Conservation (phyloP, 2,329 filamentous ascomycete genomes). For the Arthrobotrys entomopaga region DNA sequence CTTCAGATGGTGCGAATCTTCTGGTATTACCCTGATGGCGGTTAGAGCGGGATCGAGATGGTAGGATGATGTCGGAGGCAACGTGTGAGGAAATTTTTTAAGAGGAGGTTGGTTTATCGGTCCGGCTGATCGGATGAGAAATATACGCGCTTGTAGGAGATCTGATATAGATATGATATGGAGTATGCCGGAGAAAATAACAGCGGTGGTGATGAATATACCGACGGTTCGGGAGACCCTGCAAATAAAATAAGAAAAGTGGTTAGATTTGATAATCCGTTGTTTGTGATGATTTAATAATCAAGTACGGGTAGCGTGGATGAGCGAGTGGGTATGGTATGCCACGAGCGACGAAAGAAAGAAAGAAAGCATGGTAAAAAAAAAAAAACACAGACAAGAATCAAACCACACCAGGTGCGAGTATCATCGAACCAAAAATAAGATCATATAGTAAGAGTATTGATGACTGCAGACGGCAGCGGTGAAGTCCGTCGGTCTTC, state of each 20-base stretch:
- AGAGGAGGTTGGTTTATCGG: too few relatives aligned
- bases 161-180: slow-evolving; percentile 4
- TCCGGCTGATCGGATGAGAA: not conserved
- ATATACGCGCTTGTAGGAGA: slow-evolving; percentile 1
- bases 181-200: not conserved
- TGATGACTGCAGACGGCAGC: too few relatives aligned
- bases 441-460: too few relatives aligned
- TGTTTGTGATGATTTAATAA: slow-evolving; percentile 8
- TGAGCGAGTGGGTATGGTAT: slow-evolving; percentile 6
- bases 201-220: slow-evolving; percentile 1
- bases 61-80: not conserved
- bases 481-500: not conserved
- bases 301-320: slow-evolving; percentile 1
- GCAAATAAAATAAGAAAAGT: slow-evolving; percentile 1
- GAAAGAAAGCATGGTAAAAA: not conserved
- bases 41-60: too few relatives aligned
- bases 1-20: too few relatives aligned
- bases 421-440: too few relatives aligned
- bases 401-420: too few relatives aligned
- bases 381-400: slow-evolving; percentile 2
- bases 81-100: not conserved
- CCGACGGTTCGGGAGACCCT: slow-evolving; percentile 25
- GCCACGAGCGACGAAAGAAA: slow-evolving; percentile 15
- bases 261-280: slow-evolving; percentile 10
- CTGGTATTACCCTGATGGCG: too few relatives aligned